Conservation (phyloP, 495 filamentous ascomycete species). For the Cudoniella acicularis region DNA sequence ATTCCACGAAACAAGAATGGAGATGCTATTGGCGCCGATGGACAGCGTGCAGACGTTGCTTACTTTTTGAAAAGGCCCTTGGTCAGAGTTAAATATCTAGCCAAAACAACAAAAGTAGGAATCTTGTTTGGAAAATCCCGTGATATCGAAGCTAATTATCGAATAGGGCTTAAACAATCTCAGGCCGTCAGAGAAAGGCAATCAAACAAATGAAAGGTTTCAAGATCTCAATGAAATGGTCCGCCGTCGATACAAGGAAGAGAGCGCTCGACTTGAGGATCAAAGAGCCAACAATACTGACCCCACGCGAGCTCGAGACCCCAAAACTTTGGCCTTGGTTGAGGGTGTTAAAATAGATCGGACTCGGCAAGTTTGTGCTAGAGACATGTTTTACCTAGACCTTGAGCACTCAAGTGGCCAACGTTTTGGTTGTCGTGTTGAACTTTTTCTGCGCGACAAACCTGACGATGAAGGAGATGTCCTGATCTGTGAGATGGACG, state of each 20-base stretch:
- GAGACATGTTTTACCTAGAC: constrained; percentile 85
- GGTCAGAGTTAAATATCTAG: constrained; percentile 81
- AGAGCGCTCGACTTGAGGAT: constrained; percentile 83
- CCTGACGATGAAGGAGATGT: constrained; percentile 68
- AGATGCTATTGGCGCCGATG: constrained; percentile 66
- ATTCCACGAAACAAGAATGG: constrained; percentile 74
- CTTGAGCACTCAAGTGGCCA: constrained; percentile 88
- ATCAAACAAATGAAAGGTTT: constrained; percentile 39
- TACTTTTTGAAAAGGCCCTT: constrained; percentile 87
- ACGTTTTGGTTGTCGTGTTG: constrained; percentile 81
- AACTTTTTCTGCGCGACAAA: constrained; percentile 81
- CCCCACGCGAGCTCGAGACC: constrained; percentile 70
- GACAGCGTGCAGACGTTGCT: constrained; percentile 91
- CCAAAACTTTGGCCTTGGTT: constrained; percentile 66
- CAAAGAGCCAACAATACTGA: constrained; percentile 85
- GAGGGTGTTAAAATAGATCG: constrained; percentile 68
- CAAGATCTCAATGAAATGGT: constrained; percentile 71
- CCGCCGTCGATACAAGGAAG: constrained; percentile 75
- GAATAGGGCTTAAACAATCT: constrained; percentile 40
- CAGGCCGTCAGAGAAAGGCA: constrained; percentile 26
- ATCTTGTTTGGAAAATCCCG: constrained; percentile 36
- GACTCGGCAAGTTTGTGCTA: constrained; percentile 71
- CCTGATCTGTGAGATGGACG: constrained; percentile 83
- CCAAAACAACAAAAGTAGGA: constrained; percentile 66
- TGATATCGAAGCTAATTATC: constrained; percentile 14